These are phyloP conservation scores for Solanum dulcamara DNA, from an alignment of 257 asterid genomes.

Conservation along the genomic window DNA sequence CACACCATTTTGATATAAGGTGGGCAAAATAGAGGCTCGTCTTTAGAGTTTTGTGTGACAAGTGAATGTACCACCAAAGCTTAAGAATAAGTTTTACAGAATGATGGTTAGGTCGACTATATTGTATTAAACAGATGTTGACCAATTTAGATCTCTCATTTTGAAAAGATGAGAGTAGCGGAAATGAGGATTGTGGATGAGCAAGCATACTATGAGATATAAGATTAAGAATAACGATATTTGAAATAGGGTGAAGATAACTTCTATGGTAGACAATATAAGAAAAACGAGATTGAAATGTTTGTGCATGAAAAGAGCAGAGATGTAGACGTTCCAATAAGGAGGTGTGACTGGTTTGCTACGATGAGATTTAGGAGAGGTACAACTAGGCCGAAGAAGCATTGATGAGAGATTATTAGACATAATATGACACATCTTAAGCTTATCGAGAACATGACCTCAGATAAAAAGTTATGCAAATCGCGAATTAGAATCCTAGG, in stretches of 20 bases:
- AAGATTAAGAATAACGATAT: too few relatives aligned
- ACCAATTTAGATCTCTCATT: not conserved
- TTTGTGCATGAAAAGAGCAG: not conserved
- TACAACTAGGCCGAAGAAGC: not conserved
- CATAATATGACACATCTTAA: too few relatives aligned
- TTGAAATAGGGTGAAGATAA: too few relatives aligned
- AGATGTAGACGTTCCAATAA: not conserved
- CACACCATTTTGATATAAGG: not conserved
- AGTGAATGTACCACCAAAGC: not conserved
- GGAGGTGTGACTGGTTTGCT: not conserved
- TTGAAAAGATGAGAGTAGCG: not conserved
- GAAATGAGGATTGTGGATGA: not conserved
- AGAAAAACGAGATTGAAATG: too few relatives aligned
- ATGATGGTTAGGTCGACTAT: not conserved
- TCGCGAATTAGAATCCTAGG: not conserved
- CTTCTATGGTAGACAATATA: too few relatives aligned
- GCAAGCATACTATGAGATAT: too few relatives aligned
- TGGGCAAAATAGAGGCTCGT: not conserved
- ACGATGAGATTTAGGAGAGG: not conserved
- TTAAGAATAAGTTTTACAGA: not conserved
- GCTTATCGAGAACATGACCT: not conserved
- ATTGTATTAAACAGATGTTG: not conserved
- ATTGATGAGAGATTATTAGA: not conserved
- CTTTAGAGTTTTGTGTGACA: not conserved
- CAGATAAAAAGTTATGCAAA: too few relatives aligned